Percentiles rank a stretch among this genome's conserved stretches.
These are phyloP conservation scores for Elsinoe ampelina DNA, from an alignment of 2,329 filamentous ascomycete genomes.

Conservation along the genomic window DNA sequence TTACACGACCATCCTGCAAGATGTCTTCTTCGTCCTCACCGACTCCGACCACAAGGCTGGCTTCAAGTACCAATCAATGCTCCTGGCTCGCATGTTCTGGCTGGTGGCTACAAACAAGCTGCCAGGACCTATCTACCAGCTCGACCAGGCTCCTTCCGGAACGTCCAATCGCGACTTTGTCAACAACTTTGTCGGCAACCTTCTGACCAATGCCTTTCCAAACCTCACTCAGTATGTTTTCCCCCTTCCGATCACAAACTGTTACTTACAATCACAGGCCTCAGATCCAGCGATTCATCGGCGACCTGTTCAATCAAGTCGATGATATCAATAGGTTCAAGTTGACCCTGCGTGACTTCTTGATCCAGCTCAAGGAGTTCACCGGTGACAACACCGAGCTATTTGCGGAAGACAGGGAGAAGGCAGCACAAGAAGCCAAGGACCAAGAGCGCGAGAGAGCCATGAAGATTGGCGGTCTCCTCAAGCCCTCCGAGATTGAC, in stretches of 20 bases:
- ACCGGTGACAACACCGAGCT: slow-evolving; percentile 90
- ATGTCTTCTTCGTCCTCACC: slow-evolving; percentile 96
- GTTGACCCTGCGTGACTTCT: slow-evolving; percentile 87
- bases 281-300: slow-evolving; percentile 85
- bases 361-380: slow-evolving; percentile 96
- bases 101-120: slow-evolving; percentile 88
- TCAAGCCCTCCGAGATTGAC: slow-evolving; percentile 96
- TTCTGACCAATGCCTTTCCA: slow-evolving; percentile 83
- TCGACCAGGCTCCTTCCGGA: slow-evolving; percentile 71
- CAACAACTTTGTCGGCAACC: slow-evolving; percentile 71
- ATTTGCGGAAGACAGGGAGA: slow-evolving; percentile 88
- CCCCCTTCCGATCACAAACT: neutral
- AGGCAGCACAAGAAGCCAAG: slow-evolving; percentile 76
- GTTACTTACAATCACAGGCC: slow-evolving; percentile 45
- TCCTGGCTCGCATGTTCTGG: slow-evolving; percentile 92
- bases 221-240: slow-evolving; percentile 75
- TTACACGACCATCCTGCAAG: slow-evolving; percentile 89
- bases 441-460: slow-evolving; percentile 82
- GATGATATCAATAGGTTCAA: slow-evolving; percentile 91
- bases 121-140: slow-evolving; percentile 77
- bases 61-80: slow-evolving; percentile 94
- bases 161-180: slow-evolving; percentile 89
- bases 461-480: slow-evolving; percentile 86
- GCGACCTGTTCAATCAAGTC: slow-evolving; percentile 80
- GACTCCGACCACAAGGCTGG: slow-evolving; percentile 98